Percentiles rank a stretch among this genome's conserved stretches.
Conservation (phyloP, 2,329 filamentous ascomycete genomes). For the Sporothrix brunneoviolacea region DNA sequence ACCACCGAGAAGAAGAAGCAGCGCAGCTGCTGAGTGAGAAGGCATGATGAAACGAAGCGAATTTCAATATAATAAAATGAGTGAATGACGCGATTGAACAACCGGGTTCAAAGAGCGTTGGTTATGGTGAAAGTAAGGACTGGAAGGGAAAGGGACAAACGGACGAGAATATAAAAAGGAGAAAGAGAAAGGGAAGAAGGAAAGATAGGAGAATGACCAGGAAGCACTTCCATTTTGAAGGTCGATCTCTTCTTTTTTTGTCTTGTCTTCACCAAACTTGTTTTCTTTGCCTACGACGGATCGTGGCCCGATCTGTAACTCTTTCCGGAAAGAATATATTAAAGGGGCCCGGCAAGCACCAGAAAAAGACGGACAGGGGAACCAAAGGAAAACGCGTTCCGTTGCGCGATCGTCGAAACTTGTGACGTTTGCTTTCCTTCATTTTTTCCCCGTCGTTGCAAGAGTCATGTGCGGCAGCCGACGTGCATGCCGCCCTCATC, state of each 20-base stretch:
- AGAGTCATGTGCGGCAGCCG: not conserved
- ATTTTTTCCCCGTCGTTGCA: not conserved
- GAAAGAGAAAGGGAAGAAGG: not conserved
- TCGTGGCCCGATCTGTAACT: not conserved
- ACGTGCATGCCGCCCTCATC: not conserved
- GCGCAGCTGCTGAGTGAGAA: conserved; percentile 9
- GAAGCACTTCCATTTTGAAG: not conserved
- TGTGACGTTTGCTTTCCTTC: not conserved
- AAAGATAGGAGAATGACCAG: not conserved
- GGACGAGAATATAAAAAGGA: not conserved
- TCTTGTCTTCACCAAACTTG: too few relatives aligned
- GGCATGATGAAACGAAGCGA: not conserved
- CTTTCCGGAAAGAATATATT: not conserved
- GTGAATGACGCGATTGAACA: conserved; percentile 11
- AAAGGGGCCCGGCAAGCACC: not conserved
- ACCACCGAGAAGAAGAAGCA: conserved; percentile 12
- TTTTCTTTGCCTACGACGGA: not conserved
- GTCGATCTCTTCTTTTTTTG: not conserved
- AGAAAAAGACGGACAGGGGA: not conserved
- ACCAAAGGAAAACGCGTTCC: not conserved
- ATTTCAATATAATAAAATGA: not conserved
- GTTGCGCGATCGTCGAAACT: conserved; percentile 7
- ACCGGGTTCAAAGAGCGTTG: conserved; percentile 4
- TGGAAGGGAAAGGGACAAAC: not conserved
- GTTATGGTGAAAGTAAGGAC: not conserved